phyloP scores from a whole-genome alignment of 495 filamentous ascomycete species.

The Clohesyomyces aquaticus region DNA sequence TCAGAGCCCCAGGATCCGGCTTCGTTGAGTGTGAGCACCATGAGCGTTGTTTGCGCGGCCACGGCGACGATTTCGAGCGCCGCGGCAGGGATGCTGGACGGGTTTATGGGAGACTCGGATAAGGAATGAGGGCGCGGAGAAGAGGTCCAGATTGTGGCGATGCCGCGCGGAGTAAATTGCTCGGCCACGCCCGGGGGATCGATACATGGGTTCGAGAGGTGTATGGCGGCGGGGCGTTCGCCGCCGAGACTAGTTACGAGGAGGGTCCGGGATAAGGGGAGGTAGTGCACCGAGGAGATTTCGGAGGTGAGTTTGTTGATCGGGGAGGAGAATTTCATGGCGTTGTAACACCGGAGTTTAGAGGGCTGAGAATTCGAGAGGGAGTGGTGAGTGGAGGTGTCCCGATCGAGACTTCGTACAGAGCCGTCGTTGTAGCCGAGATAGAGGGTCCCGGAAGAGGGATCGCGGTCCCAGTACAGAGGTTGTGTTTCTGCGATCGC shows the following conservation, averaged over 20 bases:
- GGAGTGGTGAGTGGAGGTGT: conserved; percentile 1
- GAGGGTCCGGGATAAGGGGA: conserved; percentile 17
- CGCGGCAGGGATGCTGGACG: not conserved
- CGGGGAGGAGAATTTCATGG: not conserved
- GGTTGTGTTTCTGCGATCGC: not conserved
- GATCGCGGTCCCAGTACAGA: conserved; percentile 14
- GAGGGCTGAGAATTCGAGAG: no score
- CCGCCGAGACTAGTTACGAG: conserved; percentile 22
- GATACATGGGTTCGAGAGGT: conserved; percentile 14
- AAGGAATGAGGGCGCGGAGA: conserved; percentile 14
- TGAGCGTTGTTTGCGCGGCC: conserved; percentile 4
- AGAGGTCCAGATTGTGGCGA: conserved; percentile 22
- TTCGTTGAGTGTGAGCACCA: not conserved
- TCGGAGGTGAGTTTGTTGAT: not conserved
- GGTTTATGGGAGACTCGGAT: not conserved
- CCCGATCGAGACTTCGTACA: conserved; percentile 1
- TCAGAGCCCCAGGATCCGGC: conserved; percentile 6
- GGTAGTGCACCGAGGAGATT: conserved; percentile 25
- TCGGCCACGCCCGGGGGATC: conserved; percentile 18
- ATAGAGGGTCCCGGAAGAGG: not conserved
- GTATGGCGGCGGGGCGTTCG: conserved; percentile 19
- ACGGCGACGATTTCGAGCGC: conserved; percentile 27
- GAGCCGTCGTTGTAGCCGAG: not conserved
- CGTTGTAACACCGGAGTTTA: no score
- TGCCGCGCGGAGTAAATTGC: conserved; percentile 9